Percentiles rank a stretch among this genome's conserved stretches.
These are phyloP conservation scores for Pyricularia grisea DNA, from an alignment of 2,329 filamentous ascomycete genomes.

Conservation along the genomic window DNA sequence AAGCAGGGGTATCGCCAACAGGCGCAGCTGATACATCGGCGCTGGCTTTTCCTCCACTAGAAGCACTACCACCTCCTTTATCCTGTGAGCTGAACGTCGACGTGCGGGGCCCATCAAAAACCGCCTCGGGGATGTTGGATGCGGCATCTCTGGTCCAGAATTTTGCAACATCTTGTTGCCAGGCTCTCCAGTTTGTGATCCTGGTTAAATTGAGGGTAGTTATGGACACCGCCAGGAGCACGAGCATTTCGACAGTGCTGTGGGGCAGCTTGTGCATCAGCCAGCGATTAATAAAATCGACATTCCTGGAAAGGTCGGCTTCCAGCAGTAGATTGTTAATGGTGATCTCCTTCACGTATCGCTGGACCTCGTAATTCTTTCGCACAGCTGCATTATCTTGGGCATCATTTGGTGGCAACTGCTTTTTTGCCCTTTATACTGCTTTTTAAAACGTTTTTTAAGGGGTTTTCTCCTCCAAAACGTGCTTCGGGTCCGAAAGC, in stretches of 20 bases:
- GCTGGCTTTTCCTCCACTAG: background rate
- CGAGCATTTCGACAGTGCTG: slow-evolving; percentile 33
- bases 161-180: slow-evolving; percentile 31
- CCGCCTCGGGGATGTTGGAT: background rate
- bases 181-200: slow-evolving; percentile 24
- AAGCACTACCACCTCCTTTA: background rate
- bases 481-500: slow-evolving; percentile 37
- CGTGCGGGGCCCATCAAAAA: slow-evolving; percentile 5
- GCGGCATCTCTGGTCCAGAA: slow-evolving; percentile 27
- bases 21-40: background rate
- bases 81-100: background rate
- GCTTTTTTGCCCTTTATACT: slow-evolving; percentile 6
- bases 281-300: slow-evolving; percentile 42
- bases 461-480: slow-evolving; percentile 28
- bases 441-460: slow-evolving; percentile 29
- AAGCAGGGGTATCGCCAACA: background rate
- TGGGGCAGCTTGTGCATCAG: slow-evolving; percentile 39
- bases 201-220: slow-evolving; percentile 12
- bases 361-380: slow-evolving; percentile 16
- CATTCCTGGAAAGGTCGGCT: slow-evolving; percentile 24
- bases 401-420: background rate
- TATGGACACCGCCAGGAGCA: slow-evolving; percentile 26
- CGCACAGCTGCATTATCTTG: background rate
- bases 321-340: slow-evolving; percentile 33
- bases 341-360: slow-evolving; percentile 35